Conservation (phyloP, 1,284 basidiomycete species). For the Meira nashicola region DNA sequence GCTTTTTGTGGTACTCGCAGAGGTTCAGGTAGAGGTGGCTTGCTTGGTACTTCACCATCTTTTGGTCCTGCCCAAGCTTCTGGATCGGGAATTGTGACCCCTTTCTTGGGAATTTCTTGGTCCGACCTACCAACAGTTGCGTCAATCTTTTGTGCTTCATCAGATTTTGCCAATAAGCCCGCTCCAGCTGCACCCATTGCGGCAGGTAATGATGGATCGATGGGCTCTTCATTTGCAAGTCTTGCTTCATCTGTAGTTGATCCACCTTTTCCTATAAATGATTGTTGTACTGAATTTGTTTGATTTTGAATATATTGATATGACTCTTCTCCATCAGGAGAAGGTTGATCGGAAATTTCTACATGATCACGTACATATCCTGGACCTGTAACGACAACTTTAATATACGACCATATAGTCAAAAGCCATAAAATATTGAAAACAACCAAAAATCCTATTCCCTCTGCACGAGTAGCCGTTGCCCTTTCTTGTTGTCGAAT, state of each 20-base stretch:
- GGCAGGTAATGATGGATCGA: not conserved
- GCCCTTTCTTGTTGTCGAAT: conserved; percentile 25
- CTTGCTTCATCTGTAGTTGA: too few species aligned
- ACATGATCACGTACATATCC: conserved; percentile 43
- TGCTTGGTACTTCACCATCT: conserved; percentile 4
- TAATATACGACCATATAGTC: conserved; percentile 41
- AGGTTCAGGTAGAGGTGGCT: conserved; percentile 1
- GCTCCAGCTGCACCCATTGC: not conserved
- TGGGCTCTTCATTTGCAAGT: not conserved
- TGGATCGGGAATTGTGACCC: conserved; percentile 4
- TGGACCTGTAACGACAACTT: conserved; percentile 32
- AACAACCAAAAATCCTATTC: conserved; percentile 34
- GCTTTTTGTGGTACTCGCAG: conserved; percentile 11
- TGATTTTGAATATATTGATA: not conserved
- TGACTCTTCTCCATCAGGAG: not conserved
- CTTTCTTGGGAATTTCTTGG: conserved; percentile 6
- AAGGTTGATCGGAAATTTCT: conserved; percentile 16
- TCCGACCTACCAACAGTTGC: not conserved
- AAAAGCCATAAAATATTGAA: conserved; percentile 41
- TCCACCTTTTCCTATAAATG: not conserved
- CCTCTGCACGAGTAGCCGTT: not conserved
- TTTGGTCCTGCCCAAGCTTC: not conserved
- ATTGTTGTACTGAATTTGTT: not conserved
- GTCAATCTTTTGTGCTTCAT: not conserved
- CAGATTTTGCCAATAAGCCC: not conserved